A percentile compares a stretch with the other conserved stretches of the same genome.
Conservation (phyloP, 306 rosid species). For the Dalbergia oliveri region DNA sequence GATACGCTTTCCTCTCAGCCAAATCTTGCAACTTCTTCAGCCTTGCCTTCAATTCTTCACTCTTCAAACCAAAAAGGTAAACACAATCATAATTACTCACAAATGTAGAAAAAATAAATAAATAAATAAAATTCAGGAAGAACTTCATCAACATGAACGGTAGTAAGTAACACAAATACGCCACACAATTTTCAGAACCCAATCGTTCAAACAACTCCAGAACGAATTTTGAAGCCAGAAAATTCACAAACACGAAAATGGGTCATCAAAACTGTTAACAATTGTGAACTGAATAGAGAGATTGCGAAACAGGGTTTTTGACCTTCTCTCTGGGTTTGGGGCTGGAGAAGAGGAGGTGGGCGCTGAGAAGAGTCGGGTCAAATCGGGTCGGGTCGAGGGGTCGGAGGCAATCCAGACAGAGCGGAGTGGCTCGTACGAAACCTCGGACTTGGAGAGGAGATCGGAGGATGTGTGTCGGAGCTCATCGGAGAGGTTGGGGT, state of each 20-base stretch:
- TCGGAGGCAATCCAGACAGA: conserved; percentile 66
- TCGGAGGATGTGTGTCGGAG: conserved; percentile 67
- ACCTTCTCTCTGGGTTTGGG: conserved; percentile 93
- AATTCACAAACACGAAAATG: background rate
- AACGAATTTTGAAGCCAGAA: background rate
- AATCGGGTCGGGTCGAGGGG: conserved; percentile 56
- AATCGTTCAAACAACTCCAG: background rate
- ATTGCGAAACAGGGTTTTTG: background rate
- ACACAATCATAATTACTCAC: conserved; percentile 1
- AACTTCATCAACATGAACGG: background rate
- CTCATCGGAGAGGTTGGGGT: conserved; percentile 59
- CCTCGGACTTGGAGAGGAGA: conserved; percentile 53
- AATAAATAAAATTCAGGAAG: background rate
- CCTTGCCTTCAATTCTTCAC: conserved; percentile 86
- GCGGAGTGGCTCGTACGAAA: conserved; percentile 67
- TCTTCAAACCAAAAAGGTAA: conserved; percentile 52
- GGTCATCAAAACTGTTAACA: background rate
- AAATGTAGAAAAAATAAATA: background rate
- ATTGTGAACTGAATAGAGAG: background rate
- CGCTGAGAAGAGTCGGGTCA: conserved; percentile 64
- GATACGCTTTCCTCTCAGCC: conserved; percentile 85
- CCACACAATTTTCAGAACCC: background rate
- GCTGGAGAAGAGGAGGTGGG: conserved; percentile 63
- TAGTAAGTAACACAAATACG: background rate
- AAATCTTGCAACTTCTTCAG: conserved; percentile 70